Percentiles rank a stretch among this genome's conserved stretches.
phyloP scores from a whole-genome alignment of 1,139 yeast species.

The Yamadazyma friedrichii region DNA sequence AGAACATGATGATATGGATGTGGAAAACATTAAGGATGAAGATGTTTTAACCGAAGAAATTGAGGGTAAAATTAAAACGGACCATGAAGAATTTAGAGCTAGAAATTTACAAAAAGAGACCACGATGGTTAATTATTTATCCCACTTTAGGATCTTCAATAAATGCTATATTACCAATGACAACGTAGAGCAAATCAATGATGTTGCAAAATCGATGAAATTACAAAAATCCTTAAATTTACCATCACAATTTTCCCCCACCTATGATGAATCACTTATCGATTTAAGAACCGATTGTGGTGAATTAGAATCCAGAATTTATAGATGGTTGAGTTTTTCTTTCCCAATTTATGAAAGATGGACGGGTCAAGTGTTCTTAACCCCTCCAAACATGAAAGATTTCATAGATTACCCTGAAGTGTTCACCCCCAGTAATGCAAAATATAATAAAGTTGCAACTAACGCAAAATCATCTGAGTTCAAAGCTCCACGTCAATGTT shows the following conservation, averaged over 20 bases:
- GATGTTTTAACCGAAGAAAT: slow-evolving; percentile 13
- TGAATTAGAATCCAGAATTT: slow-evolving; percentile 41
- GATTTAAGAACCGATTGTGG: slow-evolving; percentile 19
- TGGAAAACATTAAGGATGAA: too few species aligned
- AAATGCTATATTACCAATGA: slow-evolving; percentile 39
- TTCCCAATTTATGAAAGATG: slow-evolving; percentile 45
- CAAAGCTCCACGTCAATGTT: slow-evolving; percentile 16
- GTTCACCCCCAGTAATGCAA: slow-evolving; percentile 16
- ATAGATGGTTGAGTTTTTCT: slow-evolving; percentile 46
- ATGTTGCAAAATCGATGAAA: slow-evolving; percentile 14
- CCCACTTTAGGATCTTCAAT: slow-evolving; percentile 45
- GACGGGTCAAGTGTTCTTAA: slow-evolving; percentile 36
- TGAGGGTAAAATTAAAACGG: slow-evolving; percentile 17
- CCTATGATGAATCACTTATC: slow-evolving; percentile 13
- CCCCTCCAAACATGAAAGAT: slow-evolving; percentile 36
- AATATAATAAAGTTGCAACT: slow-evolving; percentile 11
- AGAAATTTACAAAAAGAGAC: slow-evolving; percentile 27
- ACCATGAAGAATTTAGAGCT: slow-evolving; percentile 15
- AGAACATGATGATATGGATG: too few species aligned
- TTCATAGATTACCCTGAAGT: slow-evolving; percentile 18
- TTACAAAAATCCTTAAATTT: slow-evolving; percentile 14
- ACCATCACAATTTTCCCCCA: slow-evolving; percentile 8
- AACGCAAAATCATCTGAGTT: slow-evolving; percentile 16
- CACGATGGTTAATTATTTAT: slow-evolving; percentile 30
- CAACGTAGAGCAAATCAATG: slow-evolving; percentile 8